phyloP scores from a whole-genome alignment of 805 yeast species.

The Wickerhamomyces alni region DNA sequence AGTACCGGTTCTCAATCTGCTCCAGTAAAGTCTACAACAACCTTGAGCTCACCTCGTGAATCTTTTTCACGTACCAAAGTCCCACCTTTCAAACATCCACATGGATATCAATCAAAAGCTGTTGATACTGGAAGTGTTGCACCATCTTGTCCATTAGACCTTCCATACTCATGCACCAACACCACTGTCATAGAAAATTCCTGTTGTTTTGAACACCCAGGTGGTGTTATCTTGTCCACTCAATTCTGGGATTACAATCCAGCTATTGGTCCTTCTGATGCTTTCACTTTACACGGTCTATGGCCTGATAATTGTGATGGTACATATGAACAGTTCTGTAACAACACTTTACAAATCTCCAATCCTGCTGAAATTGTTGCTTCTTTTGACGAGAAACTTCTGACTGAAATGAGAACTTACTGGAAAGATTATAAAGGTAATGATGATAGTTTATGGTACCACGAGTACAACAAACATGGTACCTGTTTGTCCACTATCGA shows the following conservation, averaged over 20 bases:
- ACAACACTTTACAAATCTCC: conserved; percentile 46
- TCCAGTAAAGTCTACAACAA: background rate
- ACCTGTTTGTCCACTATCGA: conserved; percentile 82
- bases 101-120: background rate
- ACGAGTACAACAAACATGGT: conserved; percentile 92
- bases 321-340: conserved; percentile 74
- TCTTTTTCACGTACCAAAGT: too few species aligned
- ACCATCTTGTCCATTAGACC: conserved; percentile 40
- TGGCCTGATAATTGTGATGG: conserved; percentile 93
- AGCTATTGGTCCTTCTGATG: conserved; percentile 61
- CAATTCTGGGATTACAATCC: conserved; percentile 93
- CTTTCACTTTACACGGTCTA: conserved; percentile 78
- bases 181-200: conserved; percentile 46
- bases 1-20: background rate
- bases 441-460: conserved; percentile 75
- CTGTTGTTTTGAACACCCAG: conserved; percentile 85
- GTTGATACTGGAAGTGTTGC: background rate
- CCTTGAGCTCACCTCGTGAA: background rate
- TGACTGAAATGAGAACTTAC: conserved; percentile 46
- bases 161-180: conserved; percentile 59
- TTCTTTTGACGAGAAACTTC: conserved; percentile 41
- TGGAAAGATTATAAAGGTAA: conserved; percentile 76
- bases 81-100: too few species aligned
- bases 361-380: conserved; percentile 42
- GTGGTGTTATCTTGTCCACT: conserved; percentile 77